phyloP scores from a whole-genome alignment of 345 rosid genomes.

The Heritiera littoralis region DNA sequence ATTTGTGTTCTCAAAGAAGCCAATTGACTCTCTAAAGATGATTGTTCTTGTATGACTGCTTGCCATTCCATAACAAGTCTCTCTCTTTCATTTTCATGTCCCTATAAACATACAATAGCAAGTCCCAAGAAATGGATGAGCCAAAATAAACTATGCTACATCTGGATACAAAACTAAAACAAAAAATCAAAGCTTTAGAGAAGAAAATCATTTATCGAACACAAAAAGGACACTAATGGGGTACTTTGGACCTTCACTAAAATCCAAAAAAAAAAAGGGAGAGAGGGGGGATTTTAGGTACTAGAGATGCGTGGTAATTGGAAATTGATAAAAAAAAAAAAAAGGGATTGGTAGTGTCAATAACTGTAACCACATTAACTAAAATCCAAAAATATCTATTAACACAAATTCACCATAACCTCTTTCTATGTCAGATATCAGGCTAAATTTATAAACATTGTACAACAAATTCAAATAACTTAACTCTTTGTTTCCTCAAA shows the following conservation, averaged over 20 bases:
- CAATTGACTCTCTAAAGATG: conserved; percentile 78
- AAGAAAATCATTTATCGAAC: neutral
- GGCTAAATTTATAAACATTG: neutral
- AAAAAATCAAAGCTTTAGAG: neutral
- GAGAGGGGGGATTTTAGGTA: neutral
- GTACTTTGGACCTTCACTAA: neutral
- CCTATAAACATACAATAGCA: conserved; percentile 43
- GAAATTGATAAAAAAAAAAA: neutral
- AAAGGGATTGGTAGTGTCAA: neutral
- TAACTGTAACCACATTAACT: neutral
- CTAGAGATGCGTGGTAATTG: neutral
- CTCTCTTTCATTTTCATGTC: conserved; percentile 76
- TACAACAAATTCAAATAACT: neutral
- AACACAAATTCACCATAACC: neutral
- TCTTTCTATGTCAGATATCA: neutral
- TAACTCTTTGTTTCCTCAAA: neutral
- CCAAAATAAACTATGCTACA: neutral
- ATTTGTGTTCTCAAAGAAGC: conserved; percentile 61
- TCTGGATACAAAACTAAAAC: neutral
- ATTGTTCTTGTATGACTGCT: conserved; percentile 62
- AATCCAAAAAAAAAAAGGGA: neutral
- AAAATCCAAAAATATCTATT: neutral
- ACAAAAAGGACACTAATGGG: neutral
- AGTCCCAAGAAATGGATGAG: conserved; percentile 12
- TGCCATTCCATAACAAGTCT: conserved; percentile 83